Percentiles rank a stretch among this genome's conserved stretches.
phyloP scores from a whole-genome alignment of 176 grass and related monocot genomes.

The Carex pumila region DNA sequence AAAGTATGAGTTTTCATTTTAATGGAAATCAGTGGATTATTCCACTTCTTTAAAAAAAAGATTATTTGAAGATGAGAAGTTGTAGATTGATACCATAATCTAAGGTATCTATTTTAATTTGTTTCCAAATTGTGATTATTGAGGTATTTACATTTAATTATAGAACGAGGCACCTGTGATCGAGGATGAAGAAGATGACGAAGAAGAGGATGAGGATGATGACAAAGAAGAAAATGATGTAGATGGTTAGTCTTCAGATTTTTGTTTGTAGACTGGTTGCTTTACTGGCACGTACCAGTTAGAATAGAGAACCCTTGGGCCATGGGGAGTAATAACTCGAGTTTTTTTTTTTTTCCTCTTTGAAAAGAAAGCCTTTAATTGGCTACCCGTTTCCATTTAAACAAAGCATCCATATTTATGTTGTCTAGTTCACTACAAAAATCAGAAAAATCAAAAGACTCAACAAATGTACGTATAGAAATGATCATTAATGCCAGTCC shows the following conservation, averaged over 20 bases:
- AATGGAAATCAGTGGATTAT: too few relatives aligned
- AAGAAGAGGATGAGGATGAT: conserved; percentile 51
- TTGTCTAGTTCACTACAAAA: not conserved
- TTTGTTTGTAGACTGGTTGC: not conserved
- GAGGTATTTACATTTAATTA: not conserved
- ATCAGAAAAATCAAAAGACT: not conserved
- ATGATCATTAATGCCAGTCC: not conserved
- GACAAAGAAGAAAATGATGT: conserved; percentile 46
- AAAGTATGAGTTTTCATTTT: too few relatives aligned
- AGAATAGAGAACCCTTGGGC: not conserved
- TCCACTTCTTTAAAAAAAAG: too few relatives aligned
- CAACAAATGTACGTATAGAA: not conserved
- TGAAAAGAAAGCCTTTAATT: not conserved
- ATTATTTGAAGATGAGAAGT: too few relatives aligned
- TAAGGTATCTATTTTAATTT: not conserved
- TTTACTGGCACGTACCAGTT: not conserved
- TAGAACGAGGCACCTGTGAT: conserved; percentile 37
- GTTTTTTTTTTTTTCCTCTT: not conserved
- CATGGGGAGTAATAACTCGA: not conserved
- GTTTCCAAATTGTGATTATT: not conserved
- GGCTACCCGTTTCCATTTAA: not conserved
- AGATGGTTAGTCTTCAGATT: conserved; percentile 26
- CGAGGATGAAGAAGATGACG: conserved; percentile 47
- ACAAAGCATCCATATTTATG: not conserved
- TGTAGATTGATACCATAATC: not conserved